Evolutionary conservation across 495 filamentous ascomycete species (phyloP).

Genomic region (Penicillium subrubescens): DNA sequence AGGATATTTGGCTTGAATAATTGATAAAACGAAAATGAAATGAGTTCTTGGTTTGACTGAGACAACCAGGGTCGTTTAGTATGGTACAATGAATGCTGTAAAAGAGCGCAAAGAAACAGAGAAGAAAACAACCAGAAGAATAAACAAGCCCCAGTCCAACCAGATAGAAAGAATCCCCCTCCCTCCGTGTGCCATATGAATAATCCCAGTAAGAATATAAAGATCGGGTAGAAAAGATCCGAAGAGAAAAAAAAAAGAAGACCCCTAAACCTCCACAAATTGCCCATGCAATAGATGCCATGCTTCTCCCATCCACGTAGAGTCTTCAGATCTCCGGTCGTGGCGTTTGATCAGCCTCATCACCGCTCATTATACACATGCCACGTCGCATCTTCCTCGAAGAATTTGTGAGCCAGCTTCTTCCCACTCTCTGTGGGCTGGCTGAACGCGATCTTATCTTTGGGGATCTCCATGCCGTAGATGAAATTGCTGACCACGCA

Average conservation of each 20-base stretch:
- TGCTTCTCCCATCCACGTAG: neutral
- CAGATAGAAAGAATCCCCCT: conserved; percentile 1
- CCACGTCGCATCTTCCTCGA: conserved; percentile 53
- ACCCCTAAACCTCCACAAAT: neutral
- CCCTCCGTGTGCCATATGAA: neutral
- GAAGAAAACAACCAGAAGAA: conserved; percentile 5
- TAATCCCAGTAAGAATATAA: conserved; percentile 6
- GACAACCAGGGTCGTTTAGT: conserved; percentile 7
- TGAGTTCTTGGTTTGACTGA: neutral
- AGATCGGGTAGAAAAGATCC: neutral
- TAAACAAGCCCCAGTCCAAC: conserved; percentile 3
- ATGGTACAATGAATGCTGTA: conserved; percentile 11
- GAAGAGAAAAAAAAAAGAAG: neutral
- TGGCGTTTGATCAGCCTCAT: conserved; percentile 8
- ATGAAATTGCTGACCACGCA: conserved; percentile 64
- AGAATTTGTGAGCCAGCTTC: conserved; percentile 64
- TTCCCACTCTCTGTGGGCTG: conserved; percentile 74
- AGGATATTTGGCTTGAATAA: neutral
- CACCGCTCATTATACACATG: conserved; percentile 53
- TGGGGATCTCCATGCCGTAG: conserved; percentile 66
- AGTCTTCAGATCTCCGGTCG: neutral
- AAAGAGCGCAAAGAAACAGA: conserved; percentile 8
- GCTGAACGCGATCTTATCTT: conserved; percentile 68
- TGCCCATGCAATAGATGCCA: neutral
- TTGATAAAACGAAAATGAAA: neutral